Evolutionary conservation across 75 land plant species (phyloP).

Genomic region (Isoetes taiwanensis): DNA sequence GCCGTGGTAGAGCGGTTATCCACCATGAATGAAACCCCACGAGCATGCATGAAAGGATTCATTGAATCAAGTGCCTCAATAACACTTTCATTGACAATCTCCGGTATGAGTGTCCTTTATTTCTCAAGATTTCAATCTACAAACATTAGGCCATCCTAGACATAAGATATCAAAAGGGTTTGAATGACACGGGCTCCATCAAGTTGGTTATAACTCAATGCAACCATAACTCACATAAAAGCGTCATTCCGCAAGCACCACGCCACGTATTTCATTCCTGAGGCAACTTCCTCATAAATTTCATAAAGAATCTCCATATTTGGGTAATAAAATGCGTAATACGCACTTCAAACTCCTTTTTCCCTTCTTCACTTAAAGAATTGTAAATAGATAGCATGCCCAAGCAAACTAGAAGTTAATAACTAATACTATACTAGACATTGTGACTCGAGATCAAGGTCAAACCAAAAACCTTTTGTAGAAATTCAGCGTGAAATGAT

Average conservation of each 20-base stretch:
- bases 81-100: conserved; percentile 89
- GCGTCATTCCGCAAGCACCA: conserved; percentile 90
- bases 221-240: conserved; percentile 66
- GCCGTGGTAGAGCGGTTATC: conserved; percentile 98
- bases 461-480: conserved; percentile 73
- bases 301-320: conserved; percentile 93
- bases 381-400: conserved; percentile 86
- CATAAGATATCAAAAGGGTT: too few species aligned
- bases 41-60: conserved; percentile 98
- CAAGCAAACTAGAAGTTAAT: conserved; percentile 17
- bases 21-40: conserved; percentile 95
- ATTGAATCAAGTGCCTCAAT: conserved; percentile 89
- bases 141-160: too few species aligned
- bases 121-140: conserved; percentile 94
- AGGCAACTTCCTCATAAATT: conserved; percentile 97
- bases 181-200: too few species aligned
- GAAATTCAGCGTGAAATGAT: conserved; percentile 81
- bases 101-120: conserved; percentile 93
- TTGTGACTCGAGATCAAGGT: too few species aligned
- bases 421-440: too few species aligned
- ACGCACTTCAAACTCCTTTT: conserved; percentile 79
- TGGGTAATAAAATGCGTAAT: conserved; percentile 87
- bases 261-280: conserved; percentile 94
- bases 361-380: conserved; percentile 58
- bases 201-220: too few species aligned